Percentiles rank a stretch among this genome's conserved stretches.
These are phyloP conservation scores for Pythium brassicae DNA, from an alignment of 352 stramenopile species.

Conservation along the genomic window DNA sequence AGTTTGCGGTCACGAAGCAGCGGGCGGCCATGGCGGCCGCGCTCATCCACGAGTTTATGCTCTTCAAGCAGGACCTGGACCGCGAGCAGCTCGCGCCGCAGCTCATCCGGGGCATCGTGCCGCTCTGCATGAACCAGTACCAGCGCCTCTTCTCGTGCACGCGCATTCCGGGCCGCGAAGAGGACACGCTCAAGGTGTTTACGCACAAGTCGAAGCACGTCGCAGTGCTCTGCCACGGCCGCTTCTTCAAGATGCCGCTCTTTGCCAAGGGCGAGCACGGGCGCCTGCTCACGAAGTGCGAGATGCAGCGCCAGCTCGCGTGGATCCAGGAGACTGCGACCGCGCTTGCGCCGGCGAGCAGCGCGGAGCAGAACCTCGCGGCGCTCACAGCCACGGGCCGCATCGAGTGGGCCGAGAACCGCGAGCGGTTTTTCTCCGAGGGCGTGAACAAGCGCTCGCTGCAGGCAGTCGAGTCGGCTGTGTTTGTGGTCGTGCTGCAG, in stretches of 20 bases:
- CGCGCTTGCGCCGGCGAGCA: conserved; percentile 24
- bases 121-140: conserved; percentile 90
- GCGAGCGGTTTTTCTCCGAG: conserved; percentile 84
- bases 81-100: conserved; percentile 76
- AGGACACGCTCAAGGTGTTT: conserved; percentile 78
- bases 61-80: conserved; percentile 86
- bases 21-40: conserved; percentile 58
- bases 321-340: conserved; percentile 55
- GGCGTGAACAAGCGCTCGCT: conserved; percentile 87
- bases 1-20: conserved; percentile 60
- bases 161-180: conserved; percentile 81
- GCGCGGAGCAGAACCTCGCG: conserved; percentile 52
- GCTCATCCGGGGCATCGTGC: conserved; percentile 81
- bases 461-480: conserved; percentile 64
- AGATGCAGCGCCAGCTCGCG: conserved; percentile 80
- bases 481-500: conserved; percentile 78
- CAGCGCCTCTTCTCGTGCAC: conserved; percentile 88
- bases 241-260: conserved; percentile 86
- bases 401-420: conserved; percentile 87
- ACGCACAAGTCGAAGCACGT: conserved; percentile 80
- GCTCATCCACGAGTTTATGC: conserved; percentile 74
- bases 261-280: conserved; percentile 78
- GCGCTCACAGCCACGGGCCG: conserved; percentile 78
- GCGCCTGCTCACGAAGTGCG: conserved; percentile 64
- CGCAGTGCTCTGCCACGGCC: conserved; percentile 81